Evolutionary conservation across 2,329 filamentous ascomycete species (phyloP).

Genomic region (Calycina herbarum): DNA sequence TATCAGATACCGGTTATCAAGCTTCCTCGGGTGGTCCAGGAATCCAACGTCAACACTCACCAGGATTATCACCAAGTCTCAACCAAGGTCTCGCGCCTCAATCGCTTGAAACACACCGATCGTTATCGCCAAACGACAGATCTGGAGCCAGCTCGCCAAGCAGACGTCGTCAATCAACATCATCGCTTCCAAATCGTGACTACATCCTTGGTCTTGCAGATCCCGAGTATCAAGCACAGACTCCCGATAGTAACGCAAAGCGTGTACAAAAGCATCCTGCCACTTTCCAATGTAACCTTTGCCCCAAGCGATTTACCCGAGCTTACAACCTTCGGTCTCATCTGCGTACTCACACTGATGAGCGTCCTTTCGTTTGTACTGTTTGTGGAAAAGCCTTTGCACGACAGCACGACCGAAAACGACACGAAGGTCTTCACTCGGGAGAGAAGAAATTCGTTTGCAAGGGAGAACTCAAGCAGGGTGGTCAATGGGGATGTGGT

Average conservation of each 20-base stretch:
- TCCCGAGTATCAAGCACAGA: conserved; percentile 73
- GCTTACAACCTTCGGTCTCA: conserved; percentile 97
- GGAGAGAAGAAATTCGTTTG: conserved; percentile 99
- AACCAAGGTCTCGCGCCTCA: conserved; percentile 50
- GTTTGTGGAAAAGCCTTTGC: conserved; percentile 98
- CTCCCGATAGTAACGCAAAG: conserved; percentile 62
- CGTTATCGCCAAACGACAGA: conserved; percentile 60
- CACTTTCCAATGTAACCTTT: conserved; percentile 91
- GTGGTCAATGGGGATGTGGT: conserved; percentile 88
- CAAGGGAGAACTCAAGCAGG: conserved; percentile 81
- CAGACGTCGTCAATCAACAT: conserved; percentile 61
- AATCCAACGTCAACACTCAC: conserved; percentile 50
- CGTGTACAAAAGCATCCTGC: conserved; percentile 97
- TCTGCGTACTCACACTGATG: conserved; percentile 92
- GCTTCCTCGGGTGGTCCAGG: conserved; percentile 21
- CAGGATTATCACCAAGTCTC: conserved; percentile 54
- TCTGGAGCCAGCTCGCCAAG: conserved; percentile 47
- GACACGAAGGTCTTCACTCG: conserved; percentile 92
- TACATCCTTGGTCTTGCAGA: conserved; percentile 91
- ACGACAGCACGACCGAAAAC: conserved; percentile 93
- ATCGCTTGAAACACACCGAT: conserved; percentile 48
- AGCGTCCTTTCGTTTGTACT: conserved; percentile 94
- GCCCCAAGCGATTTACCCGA: conserved; percentile 92
- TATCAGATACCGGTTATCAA: conserved; percentile 39
- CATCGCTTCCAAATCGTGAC: conserved; percentile 57